These are phyloP conservation scores for Rhodotorula sp. DNA, from an alignment of 1,284 basidiomycete genomes.

Conservation along the genomic window DNA sequence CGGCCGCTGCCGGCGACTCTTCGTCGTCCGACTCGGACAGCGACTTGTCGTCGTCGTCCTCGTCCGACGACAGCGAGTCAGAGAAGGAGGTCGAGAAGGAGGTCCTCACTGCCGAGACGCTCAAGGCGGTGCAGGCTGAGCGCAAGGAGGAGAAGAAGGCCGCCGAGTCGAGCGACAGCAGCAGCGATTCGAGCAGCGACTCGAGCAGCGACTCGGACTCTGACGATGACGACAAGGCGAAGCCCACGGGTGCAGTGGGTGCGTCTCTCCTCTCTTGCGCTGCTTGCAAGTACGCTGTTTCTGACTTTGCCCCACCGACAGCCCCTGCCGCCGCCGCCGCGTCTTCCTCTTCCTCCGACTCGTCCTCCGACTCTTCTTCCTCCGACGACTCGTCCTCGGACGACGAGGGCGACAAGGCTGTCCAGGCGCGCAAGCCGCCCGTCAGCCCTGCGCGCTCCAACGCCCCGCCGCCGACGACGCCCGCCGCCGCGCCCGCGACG, in stretches of 20 bases:
- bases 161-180: background rate
- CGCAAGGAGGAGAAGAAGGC: background rate
- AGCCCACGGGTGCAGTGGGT: background rate
- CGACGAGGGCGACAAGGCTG: conserved; percentile 33
- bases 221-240: background rate
- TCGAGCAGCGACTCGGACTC: background rate
- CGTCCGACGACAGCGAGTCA: conserved; percentile 47
- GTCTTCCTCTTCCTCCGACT: conserved; percentile 6
- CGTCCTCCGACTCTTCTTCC: conserved; percentile 10
- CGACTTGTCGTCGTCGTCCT: background rate
- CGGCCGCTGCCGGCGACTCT: conserved; percentile 1
- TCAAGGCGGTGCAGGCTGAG: conserved; percentile 29
- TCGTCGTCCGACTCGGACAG: conserved; percentile 3
- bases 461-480: conserved; percentile 20
- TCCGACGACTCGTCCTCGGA: conserved; percentile 22
- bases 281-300: background rate
- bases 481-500: conserved; percentile 33
- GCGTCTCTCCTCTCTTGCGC: background rate
- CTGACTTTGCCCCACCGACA: background rate
- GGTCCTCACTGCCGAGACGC: conserved; percentile 56
- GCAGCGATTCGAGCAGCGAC: conserved; percentile 1
- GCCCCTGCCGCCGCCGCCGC: background rate
- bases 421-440: conserved; percentile 27
- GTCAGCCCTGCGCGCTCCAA: conserved; percentile 6
- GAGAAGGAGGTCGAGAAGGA: conserved; percentile 66